Base-by-base conservation (phyloP, 2,329 filamentous ascomycete genomes). In the Colletotrichum tropicicola region DNA sequence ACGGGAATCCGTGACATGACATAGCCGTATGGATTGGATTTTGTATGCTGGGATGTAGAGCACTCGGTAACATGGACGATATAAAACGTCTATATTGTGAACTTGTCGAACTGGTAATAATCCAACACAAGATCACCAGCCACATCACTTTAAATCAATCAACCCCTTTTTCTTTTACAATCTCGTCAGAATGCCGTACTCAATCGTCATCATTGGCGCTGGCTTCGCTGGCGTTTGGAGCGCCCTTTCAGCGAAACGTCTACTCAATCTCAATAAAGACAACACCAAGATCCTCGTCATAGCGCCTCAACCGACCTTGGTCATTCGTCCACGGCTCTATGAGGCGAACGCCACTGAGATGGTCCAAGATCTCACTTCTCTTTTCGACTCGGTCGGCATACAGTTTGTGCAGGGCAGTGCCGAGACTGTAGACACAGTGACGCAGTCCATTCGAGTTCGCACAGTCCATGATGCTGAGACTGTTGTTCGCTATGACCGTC, bases 191-290 rank as follows among this genome's bases (percentile, higher is more conserved):
- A 68, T 68, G 63, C 7, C 62, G 6, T 6, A 43, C 15, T 47
- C 57, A n/a, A 69, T 71, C 15, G 37, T 70, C 30, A 65, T 73
- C 7, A 49, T 78, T 28, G 76, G 77, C 3, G 65, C 75, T n/a
- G 76, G 77, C 0, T 78, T 79, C 47, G 74, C 75, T 21, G 77
- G 77, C 9, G 53, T 78, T 2, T 77, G 75, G 74, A 78, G 76
- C 35, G 78, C 77, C 6, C 69, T 79, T 2, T 67, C 75, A 6
- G 77, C 78, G 23, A 71, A 70, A 48, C 72, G 76, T 2, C 72
- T 78, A 12, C 69, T 76, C 12, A 67, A 69, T 8, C 65, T 74
- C 15, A 59, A 53, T n/a, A 68, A 69, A 23, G 55, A 59, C 7
- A 13, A 64, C 5, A 60, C 77, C 28, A 68, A 76, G 21, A 69